Conservation (phyloP, 1,139 yeast species). For the Taphrina sp. region DNA sequence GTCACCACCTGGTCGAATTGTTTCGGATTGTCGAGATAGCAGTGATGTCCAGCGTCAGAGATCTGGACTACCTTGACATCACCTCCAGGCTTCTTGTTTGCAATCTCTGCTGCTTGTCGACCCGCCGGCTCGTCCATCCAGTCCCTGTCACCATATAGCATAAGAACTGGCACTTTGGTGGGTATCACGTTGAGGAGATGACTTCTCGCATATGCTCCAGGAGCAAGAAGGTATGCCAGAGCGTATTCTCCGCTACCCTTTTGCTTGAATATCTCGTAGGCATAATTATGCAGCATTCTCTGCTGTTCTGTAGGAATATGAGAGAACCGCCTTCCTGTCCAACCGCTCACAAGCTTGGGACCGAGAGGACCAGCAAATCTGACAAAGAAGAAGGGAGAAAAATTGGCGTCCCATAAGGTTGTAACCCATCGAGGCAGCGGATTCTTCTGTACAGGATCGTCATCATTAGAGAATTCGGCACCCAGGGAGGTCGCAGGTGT, state of each 20-base stretch:
- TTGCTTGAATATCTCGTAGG: slow-evolving; percentile 59
- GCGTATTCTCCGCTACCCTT: slow-evolving; percentile 67
- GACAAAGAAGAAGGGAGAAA: slow-evolving; percentile 47
- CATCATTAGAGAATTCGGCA: slow-evolving; percentile 36
- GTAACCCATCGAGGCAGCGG: slow-evolving; percentile 42
- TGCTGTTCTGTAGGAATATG: slow-evolving; percentile 42
- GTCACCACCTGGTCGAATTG: slow-evolving; percentile 57
- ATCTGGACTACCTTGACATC: slow-evolving; percentile 47
- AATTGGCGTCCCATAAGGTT: slow-evolving; percentile 47
- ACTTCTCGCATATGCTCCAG: slow-evolving; percentile 71
- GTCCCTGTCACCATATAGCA: slow-evolving; percentile 78
- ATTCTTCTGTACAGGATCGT: slow-evolving; percentile 36
- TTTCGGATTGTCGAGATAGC: slow-evolving; percentile 69
- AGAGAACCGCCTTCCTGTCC: slow-evolving; percentile 48
- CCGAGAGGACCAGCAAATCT: slow-evolving; percentile 48
- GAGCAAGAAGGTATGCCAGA: slow-evolving; percentile 62
- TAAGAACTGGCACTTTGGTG: slow-evolving; percentile 51
- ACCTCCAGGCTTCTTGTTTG: slow-evolving; percentile 39
- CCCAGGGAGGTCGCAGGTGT: slow-evolving; percentile 11
- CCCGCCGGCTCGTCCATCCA: slow-evolving; percentile 87
- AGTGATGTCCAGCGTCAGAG: slow-evolving; percentile 70
- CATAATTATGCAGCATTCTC: slow-evolving; percentile 53
- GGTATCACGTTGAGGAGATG: slow-evolving; percentile 64
- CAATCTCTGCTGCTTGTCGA: slow-evolving; percentile 49
- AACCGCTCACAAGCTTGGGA: slow-evolving; percentile 47